Conservation (phyloP, 2,329 filamentous ascomycete species). For the Teratosphaeria zuluensis region DNA sequence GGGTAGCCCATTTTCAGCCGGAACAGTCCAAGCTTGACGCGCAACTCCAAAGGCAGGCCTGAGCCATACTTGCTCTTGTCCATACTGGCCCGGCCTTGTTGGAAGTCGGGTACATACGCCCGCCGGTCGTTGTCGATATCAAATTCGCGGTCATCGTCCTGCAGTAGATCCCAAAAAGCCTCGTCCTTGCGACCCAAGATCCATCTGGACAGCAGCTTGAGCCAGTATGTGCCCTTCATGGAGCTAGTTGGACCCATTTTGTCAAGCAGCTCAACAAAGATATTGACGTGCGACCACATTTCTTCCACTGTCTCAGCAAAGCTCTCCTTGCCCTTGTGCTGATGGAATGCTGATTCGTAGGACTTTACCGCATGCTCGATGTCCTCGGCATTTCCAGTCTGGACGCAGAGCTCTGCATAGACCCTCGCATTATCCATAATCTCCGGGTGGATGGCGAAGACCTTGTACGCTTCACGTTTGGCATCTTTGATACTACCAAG, state of each 20-base stretch:
- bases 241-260: conserved; percentile 26
- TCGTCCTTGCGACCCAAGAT: conserved; percentile 67
- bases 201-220: conserved; percentile 71
- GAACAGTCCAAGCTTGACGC: conserved; percentile 74
- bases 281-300: conserved; percentile 71
- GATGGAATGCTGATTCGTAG: conserved; percentile 44
- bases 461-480: conserved; percentile 45
- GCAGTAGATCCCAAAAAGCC: conserved; percentile 59
- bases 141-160: conserved; percentile 79
- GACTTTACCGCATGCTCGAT: conserved; percentile 17
- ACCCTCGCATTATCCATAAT: conserved; percentile 44
- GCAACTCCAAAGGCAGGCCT: conserved; percentile 69
- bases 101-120: conserved; percentile 50
- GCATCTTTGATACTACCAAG: conserved; percentile 38
- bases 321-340: conserved; percentile 8
- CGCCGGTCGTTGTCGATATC: conserved; percentile 66
- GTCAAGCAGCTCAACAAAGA: conserved; percentile 73
- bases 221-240: conserved; percentile 54
- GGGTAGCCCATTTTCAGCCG: conserved; percentile 61
- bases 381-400: conserved; percentile 15
- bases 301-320: conserved; percentile 35
- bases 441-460: conserved; percentile 43
- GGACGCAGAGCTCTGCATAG: conserved; percentile 44
- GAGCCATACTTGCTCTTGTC: conserved; percentile 57
- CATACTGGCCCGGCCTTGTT: conserved; percentile 32